phyloP scores from a whole-genome alignment of 2,329 filamentous ascomycete genomes.

The Atkinsonella hypoxylon region DNA sequence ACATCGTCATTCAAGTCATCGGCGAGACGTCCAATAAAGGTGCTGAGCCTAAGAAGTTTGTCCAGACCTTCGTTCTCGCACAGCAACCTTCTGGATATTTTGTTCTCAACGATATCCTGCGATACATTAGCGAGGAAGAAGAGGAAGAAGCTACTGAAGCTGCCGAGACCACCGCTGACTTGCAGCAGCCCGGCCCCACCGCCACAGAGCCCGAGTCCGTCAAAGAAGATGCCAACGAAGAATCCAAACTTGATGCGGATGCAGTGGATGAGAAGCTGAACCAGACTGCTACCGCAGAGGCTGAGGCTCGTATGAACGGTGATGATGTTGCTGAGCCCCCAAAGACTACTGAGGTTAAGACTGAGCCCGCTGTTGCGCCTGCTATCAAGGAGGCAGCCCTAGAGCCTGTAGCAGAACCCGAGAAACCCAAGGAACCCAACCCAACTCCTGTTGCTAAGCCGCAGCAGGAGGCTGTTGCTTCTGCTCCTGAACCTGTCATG shows the following conservation, averaged over 20 bases:
- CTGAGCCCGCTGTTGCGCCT: constrained; percentile 15
- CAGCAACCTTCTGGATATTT: constrained; percentile 96
- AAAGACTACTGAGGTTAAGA: constrained; percentile 21
- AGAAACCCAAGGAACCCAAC: constrained; percentile 55
- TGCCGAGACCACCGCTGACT: constrained; percentile 18
- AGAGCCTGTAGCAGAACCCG: constrained; percentile 43
- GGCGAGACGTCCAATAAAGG: constrained; percentile 94
- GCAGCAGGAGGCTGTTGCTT: constrained; percentile 36
- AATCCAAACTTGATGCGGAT: constrained; percentile 20
- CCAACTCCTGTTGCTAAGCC: constrained; percentile 39
- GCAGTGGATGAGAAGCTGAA: constrained; percentile 25
- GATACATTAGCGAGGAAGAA: constrained; percentile 76
- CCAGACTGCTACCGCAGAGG: constrained; percentile 16
- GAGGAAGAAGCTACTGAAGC: constrained; percentile 49
- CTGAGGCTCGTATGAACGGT: constrained; percentile 1
- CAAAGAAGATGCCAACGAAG: constrained; percentile 40
- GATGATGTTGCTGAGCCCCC: constrained; percentile 18
- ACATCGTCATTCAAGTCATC: constrained; percentile 96
- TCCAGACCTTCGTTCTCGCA: constrained; percentile 94
- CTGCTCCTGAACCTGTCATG: constrained; percentile 29
- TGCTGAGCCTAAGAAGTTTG: constrained; percentile 85
- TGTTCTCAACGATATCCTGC: constrained; percentile 94
- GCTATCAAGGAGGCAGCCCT: constrained; percentile 40
- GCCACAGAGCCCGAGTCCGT: constrained; percentile 17
- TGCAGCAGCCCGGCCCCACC: constrained; percentile 18